phyloP scores from a whole-genome alignment of 106 monocot genomes.

The Iris macrosiphon region DNA sequence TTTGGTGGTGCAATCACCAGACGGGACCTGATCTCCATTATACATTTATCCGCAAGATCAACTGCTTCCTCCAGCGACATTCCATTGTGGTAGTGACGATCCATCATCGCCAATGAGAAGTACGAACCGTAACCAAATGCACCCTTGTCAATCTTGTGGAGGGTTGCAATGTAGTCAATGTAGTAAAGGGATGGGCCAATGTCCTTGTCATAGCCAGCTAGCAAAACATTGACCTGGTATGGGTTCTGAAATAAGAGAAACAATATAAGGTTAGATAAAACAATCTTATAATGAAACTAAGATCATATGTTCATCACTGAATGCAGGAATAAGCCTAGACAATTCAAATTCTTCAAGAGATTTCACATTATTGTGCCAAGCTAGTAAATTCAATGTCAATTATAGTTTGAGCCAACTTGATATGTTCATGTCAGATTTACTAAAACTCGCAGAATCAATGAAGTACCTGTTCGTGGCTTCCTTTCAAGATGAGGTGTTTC shows the following conservation, averaged over 20 bases:
- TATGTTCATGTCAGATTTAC: too few species aligned
- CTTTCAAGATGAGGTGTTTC: too few species aligned
- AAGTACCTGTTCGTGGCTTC: too few species aligned
- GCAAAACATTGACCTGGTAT: conserved; percentile 60
- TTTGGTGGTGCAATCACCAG: conserved; percentile 79
- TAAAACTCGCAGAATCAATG: too few species aligned
- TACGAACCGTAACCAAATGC: conserved; percentile 88
- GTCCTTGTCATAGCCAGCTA: conserved; percentile 87
- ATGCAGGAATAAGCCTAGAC: too few species aligned
- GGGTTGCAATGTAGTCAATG: conserved; percentile 88
- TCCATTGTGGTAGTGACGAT: conserved; percentile 56
- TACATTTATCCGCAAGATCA: conserved; percentile 69
- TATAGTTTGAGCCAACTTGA: too few species aligned
- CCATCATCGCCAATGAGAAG: conserved; percentile 75
- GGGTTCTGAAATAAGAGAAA: conserved; percentile 51
- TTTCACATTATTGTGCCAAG: too few species aligned
- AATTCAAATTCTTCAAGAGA: too few species aligned
- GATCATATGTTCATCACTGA: too few species aligned
- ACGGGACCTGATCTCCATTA: conserved; percentile 67
- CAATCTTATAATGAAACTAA: too few species aligned
- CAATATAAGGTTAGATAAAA: too few species aligned
- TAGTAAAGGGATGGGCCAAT: conserved; percentile 83
- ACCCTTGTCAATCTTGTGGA: conserved; percentile 92
- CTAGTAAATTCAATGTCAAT: too few species aligned
- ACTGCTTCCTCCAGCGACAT: conserved; percentile 83